These are phyloP conservation scores for Stellera chamaejasme DNA, from an alignment of 345 rosid species.

Conservation along the genomic window DNA sequence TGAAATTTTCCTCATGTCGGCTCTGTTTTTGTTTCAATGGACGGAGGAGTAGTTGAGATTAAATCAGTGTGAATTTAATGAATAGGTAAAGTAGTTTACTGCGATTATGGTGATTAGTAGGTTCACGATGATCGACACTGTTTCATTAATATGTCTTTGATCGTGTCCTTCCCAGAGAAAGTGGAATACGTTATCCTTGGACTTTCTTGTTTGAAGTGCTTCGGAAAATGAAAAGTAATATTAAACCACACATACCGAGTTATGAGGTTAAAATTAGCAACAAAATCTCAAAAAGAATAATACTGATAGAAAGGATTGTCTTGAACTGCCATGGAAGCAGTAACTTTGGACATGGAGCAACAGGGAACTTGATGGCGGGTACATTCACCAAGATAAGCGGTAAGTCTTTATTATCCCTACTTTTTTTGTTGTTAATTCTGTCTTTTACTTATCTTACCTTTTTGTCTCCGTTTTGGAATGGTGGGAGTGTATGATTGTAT, in stretches of 20 bases:
- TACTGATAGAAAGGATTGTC: conserved; percentile 24
- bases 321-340: conserved; percentile 53
- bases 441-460: too few relatives aligned
- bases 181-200: conserved; percentile 65
- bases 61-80: too few relatives aligned
- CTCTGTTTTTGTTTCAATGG: too few relatives aligned
- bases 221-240: conserved; percentile 38
- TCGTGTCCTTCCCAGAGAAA: conserved; percentile 73
- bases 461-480: too few relatives aligned
- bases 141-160: not conserved
- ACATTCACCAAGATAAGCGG: conserved; percentile 11
- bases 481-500: too few relatives aligned
- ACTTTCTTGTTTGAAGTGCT: conserved; percentile 63
- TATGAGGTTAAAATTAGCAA: conserved; percentile 22
- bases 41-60: too few relatives aligned
- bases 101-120: too few relatives aligned
- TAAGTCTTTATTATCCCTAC: too few relatives aligned
- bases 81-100: too few relatives aligned
- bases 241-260: conserved; percentile 20
- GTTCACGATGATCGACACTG: too few relatives aligned
- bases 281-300: conserved; percentile 19
- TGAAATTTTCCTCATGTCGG: too few relatives aligned
- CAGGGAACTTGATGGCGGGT: conserved; percentile 90
- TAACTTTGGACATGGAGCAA: conserved; percentile 96
- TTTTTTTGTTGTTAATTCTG: too few relatives aligned